phyloP scores from a whole-genome alignment of 495 filamentous ascomycete species.

The Aspergillus mulundensis region DNA sequence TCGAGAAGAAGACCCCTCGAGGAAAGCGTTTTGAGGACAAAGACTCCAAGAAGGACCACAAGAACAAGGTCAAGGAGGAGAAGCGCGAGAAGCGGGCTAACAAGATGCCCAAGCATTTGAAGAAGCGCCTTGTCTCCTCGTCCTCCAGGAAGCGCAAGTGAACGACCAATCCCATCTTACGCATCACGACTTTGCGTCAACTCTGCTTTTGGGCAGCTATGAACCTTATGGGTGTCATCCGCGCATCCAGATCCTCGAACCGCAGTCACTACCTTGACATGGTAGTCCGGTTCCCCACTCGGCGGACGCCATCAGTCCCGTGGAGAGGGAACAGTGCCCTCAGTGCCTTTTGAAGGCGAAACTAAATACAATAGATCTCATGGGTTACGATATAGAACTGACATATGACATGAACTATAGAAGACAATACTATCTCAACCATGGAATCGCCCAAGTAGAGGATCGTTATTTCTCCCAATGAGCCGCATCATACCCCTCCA shows the following conservation, averaged over 20 bases:
- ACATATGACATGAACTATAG: neutral
- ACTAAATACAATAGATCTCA: neutral
- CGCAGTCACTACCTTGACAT: neutral
- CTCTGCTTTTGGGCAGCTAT: neutral
- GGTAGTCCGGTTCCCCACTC: neutral
- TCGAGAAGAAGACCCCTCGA: constrained; percentile 65
- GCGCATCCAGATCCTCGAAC: neutral
- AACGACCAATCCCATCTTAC: neutral
- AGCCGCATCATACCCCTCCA: constrained; percentile 53
- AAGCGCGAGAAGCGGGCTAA: constrained; percentile 86
- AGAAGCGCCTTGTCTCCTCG: constrained; percentile 56
- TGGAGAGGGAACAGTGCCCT: neutral
- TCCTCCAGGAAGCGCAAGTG: constrained; percentile 47
- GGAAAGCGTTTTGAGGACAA: constrained; percentile 92
- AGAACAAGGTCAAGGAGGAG: constrained; percentile 87
- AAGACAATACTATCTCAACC: neutral
- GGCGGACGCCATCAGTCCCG: neutral
- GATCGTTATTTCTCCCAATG: constrained; percentile 9
- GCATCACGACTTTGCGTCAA: neutral
- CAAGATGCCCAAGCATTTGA: constrained; percentile 93
- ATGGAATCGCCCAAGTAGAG: neutral
- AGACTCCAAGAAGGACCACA: constrained; percentile 82
- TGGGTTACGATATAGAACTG: neutral
- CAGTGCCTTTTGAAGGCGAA: neutral
- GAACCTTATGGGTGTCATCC: neutral